These are phyloP conservation scores for Fusarium sp. DNA, from an alignment of 2,329 filamentous ascomycete species.

Conservation along the genomic window DNA sequence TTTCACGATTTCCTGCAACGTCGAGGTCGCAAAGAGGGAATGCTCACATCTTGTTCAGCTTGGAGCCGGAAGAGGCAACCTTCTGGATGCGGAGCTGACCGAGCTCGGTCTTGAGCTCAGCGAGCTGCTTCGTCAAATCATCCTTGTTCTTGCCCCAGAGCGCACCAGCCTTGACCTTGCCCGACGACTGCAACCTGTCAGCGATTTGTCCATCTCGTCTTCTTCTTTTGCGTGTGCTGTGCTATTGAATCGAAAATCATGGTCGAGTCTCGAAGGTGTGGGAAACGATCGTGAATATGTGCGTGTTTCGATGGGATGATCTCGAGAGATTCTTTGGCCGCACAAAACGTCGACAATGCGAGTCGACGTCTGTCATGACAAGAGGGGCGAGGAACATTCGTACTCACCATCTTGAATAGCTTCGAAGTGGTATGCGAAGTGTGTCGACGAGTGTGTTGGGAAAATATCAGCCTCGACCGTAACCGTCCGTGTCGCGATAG, in stretches of 20 bases:
- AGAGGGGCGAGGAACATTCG: conserved; percentile 39
- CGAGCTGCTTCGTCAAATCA: conserved; percentile 95
- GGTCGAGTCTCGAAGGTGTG: conserved; percentile 28
- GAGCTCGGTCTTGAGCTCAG: conserved; percentile 96
- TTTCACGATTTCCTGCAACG: conserved; percentile 11
- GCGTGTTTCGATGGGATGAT: conserved; percentile 40
- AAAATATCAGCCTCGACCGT: conserved; percentile 56
- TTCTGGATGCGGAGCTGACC: conserved; percentile 98
- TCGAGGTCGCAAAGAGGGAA: conserved; percentile 2
- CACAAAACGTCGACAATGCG: conserved; percentile 32
- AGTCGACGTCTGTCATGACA: conserved; percentile 32
- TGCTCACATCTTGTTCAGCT: conserved; percentile 96
- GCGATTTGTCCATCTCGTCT: conserved; percentile 45
- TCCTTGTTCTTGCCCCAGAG: conserved; percentile 99
- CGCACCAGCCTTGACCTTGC: conserved; percentile 92
- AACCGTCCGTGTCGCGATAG: conserved; percentile 56
- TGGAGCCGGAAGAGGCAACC: conserved; percentile 94
- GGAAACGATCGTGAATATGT: conserved; percentile 41
- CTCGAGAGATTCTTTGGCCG: conserved; percentile 36
- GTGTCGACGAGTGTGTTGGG: conserved; percentile 57
- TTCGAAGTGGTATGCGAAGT: conserved; percentile 61
- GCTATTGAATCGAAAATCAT: conserved; percentile 29
- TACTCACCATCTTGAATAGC: conserved; percentile 67
- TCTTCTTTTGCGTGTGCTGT: conserved; percentile 26
- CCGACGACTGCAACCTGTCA: conserved; percentile 61